Percentiles rank a stretch among this genome's conserved stretches.
These are phyloP conservation scores for Penicillium verhagenii DNA, from an alignment of 495 filamentous ascomycete species.

Conservation along the genomic window DNA sequence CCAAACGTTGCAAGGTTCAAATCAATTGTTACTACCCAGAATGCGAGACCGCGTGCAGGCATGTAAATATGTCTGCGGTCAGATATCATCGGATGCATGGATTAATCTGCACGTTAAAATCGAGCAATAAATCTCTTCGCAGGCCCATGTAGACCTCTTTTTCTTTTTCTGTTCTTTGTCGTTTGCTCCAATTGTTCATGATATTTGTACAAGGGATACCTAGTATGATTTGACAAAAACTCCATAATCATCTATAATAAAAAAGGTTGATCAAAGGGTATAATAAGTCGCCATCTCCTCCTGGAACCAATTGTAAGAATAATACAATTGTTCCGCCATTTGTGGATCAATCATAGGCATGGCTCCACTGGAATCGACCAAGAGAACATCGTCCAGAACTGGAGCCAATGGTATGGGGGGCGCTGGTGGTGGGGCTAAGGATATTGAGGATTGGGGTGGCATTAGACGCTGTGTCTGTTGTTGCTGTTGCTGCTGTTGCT, in stretches of 20 bases:
- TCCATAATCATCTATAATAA: constrained; percentile 8
- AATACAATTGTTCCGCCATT: constrained; percentile 43
- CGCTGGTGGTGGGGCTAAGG: constrained; percentile 25
- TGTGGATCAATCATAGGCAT: constrained; percentile 42
- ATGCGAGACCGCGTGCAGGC: no score
- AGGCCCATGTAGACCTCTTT: no score
- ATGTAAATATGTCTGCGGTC: no score
- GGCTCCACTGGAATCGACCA: constrained; percentile 36
- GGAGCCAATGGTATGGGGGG: constrained; percentile 44
- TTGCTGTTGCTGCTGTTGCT: constrained; percentile 19
- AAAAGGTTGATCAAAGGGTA: constrained; percentile 33
- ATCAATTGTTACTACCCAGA: no score
- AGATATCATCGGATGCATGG: no score
- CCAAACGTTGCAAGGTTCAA: no score
- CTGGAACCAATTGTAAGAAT: constrained; percentile 47
- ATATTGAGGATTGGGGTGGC: constrained; percentile 22
- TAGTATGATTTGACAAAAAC: no score
- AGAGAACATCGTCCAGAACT: constrained; percentile 41
- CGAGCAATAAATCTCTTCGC: no score
- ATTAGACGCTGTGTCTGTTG: constrained; percentile 26
- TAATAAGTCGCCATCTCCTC: constrained; percentile 47
- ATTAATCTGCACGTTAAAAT: no score
- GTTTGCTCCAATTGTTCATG: no score
- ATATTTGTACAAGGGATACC: no score
- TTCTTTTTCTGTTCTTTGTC: no score